A percentile compares a stretch with the other conserved stretches of the same genome.
phyloP scores from a whole-genome alignment of 768 basidiomycete species.

The Auriculariales sp. region DNA sequence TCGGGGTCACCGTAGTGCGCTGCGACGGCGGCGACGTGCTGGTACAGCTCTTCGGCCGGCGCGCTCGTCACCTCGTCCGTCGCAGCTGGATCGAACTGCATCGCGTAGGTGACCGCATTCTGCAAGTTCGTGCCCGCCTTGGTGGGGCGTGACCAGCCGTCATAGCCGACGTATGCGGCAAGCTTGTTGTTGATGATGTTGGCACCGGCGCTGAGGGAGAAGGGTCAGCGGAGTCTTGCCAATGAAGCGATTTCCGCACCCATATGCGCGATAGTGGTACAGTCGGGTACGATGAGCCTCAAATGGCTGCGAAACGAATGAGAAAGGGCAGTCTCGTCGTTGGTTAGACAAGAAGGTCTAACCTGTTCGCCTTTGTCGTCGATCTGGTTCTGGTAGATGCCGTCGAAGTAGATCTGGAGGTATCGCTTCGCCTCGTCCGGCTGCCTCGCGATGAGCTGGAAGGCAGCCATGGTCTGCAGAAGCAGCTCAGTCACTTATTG shows the following conservation, averaged over 20 bases:
- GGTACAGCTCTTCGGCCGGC: slow-evolving; percentile 29
- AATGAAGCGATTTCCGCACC: slow-evolving; percentile 55
- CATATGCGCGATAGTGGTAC: slow-evolving; percentile 55
- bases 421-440: slow-evolving; percentile 29
- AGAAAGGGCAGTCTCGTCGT: background rate
- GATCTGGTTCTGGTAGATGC: slow-evolving; percentile 39
- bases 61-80: slow-evolving; percentile 3
- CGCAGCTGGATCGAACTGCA: slow-evolving; percentile 14
- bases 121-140: slow-evolving; percentile 39
- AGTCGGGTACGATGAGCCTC: slow-evolving; percentile 47
- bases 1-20: slow-evolving; percentile 45
- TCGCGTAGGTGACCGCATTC: slow-evolving; percentile 43
- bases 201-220: background rate
- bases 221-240: slow-evolving; percentile 20
- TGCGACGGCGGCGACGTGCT: slow-evolving; percentile 41
- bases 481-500: slow-evolving; percentile 27
- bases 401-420: slow-evolving; percentile 34
- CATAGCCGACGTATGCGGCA: slow-evolving; percentile 32
- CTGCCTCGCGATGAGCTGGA: slow-evolving; percentile 41
- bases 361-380: slow-evolving; percentile 33
- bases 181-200: slow-evolving; percentile 43
- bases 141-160: slow-evolving; percentile 32
- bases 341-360: background rate
- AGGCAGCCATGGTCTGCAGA: slow-evolving; percentile 21
- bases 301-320: slow-evolving; percentile 28